Base-by-base conservation (phyloP, 83 land plant genomes). In the Isoetes engelmannii region DNA sequence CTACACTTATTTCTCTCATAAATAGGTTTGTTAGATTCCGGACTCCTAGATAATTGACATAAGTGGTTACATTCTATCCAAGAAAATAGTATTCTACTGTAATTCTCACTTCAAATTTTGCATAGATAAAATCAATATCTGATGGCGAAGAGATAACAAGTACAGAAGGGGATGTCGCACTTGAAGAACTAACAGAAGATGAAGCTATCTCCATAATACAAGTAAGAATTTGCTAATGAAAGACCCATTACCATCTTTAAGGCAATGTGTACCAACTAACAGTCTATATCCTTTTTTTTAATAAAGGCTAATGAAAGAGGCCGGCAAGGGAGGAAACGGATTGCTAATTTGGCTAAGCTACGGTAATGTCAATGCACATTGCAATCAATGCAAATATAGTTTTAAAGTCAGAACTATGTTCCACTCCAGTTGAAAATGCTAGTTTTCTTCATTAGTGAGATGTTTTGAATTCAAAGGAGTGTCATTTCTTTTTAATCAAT, bases 261-360 rank as follows among this genome's bases (percentile, higher is more conserved):
- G 10, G 4, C 20, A 7, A 7, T 41, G 66, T 49, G 5, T 4
- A 17, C 53, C 42, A 12, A 50, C 4, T 53, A 9, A 37, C 4
- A 7, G 3, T 13, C 20, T 15, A 4, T 67, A 44, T 48, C 2
- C 21, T 43, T n/a, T 7, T n/a, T 3, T 61, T 3, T 55, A n/a
- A 44, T 70, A 17, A 5, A 70, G 72, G 72, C 72, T 46, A 59
- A 60, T 70, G 72, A 70, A 21, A 37, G 72, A 42, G 72, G 72
- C 42, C 28, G 72, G 3, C 72, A 70, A 70, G 59, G 45, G 17
- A 44, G 72, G 4, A 7, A 59, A 45, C 61, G 72, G 18, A 57
- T 70, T 45, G 48, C 44, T 41, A 20, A 70, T 15, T 20, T 70
- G 48, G 10, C 59, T 12, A 70, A 70, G 20, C 57, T 58, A 59